Evolutionary conservation across 73 alveolate genomes (phyloP), one percentile per base, ranked within the genome.

Genomic region (Stentor coeruleus): DNA sequence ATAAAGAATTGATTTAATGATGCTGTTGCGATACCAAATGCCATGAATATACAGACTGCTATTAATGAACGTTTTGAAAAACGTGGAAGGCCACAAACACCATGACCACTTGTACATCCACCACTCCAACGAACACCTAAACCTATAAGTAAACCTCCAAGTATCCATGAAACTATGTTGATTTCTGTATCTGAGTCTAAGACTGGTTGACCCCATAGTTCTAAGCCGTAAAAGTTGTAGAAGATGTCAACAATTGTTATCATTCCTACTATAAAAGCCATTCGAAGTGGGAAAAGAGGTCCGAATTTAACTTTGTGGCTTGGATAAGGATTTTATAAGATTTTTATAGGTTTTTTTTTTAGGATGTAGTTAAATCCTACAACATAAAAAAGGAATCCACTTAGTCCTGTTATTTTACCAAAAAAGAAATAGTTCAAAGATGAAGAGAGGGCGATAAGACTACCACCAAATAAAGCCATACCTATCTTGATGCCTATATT

Each of bases 71-170:
- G 84, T 33, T 41, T 55, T 35, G 98, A 83, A 39, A 97, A 83
- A 77, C 99, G 87, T 3, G 99, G 99, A 3, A 97, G 75, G 3
- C 99, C 99, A 85, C 99, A 96, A 33, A 97, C 97, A 33, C 99
- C 99, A 81, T 97, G 99, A 0, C 99, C 99, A 74, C 98, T 90
- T 3, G 99, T 96, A 89, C 99, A 97, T n/a, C 99, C 99, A 83
- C 93, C 94, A 26, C 98, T 99, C 94, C 94, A 83, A 81, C 89
- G 85, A 30, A 98, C 90, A 35, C 99, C 99, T 20, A 95, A 49
- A 3, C 99, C 99, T 0, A 95, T 98, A 40, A 96, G 85, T 86
- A 93, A 81, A 38, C 99, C 99, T 30, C 98, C 98, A 35, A 97
- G 39, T 35, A 93, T 83, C 84, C 95, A 94, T 26, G 97, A 98